Base-by-base conservation (phyloP, 2,329 filamentous ascomycete genomes). In the Colletotrichum sansevieriae region DNA sequence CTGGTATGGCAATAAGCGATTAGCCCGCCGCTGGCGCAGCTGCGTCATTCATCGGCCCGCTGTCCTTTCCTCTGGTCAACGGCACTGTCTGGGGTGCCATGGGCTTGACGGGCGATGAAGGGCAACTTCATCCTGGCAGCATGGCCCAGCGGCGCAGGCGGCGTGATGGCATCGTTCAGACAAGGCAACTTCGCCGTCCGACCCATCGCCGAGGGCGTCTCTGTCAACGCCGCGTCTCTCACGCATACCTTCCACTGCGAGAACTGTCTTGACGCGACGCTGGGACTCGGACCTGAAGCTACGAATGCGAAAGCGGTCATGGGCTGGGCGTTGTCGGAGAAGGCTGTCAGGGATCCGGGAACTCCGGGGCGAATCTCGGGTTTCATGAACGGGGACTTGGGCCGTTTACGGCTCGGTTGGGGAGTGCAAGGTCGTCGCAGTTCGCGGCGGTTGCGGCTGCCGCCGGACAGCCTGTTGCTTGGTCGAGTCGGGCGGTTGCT, bases 161-260 rank as follows among this genome's bases (percentile, higher is more conserved):
- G 73, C 37, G 77, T 84, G 8, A 76, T 83, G 59, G 78, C 79
- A 3, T 81, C 79, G 0, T 83, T 85, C 70, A 77, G 83, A 6
- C 79, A 82, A 68, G 82, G 82, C 3, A 72, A 76, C 33, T 83
- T 83, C 68, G 74, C 76, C 2, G 77, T 82, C 8, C 73, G 73
- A 2, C 77, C 81, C 15, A 83, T 84, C 47, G 71, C 78, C 5
- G 78, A 78, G n/a, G 82, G 78, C 1, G 83, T 81, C 6, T 78
- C 76, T 37, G 78, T 82, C 65, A 84, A 83, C 74, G 74, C 71
- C 54, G 81, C 81, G 0, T 79, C 80, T 66, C 79, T 83, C 59
- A 79, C 79, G 0, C 84, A 82, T 72, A 84, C 83, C 1, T 84
- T 84, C 73, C 75, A 85, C 6, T 85, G 82, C 74, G 76, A 80